Percentiles rank a stretch among this genome's conserved stretches.
Conservation (phyloP, 2,329 filamentous ascomycete genomes). For the Claviceps spartinae region DNA sequence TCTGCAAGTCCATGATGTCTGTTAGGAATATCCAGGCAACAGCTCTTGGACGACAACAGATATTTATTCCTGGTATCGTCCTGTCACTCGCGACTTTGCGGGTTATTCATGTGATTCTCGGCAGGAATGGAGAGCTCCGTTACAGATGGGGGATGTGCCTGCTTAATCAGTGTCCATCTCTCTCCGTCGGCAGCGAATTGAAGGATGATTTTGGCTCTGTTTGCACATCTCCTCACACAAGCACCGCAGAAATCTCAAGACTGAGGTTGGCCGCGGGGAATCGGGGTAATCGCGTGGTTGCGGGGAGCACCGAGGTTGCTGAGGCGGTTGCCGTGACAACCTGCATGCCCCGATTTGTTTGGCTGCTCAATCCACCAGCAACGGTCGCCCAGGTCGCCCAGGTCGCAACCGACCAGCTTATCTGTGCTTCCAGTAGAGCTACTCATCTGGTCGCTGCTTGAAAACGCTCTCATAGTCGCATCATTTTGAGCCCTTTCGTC, state of each 20-base stretch:
- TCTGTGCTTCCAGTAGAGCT: not conserved
- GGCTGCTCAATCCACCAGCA: not conserved
- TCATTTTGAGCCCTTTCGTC: not conserved
- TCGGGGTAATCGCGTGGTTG: not conserved
- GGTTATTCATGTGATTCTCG: not conserved
- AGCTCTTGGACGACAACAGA: no score
- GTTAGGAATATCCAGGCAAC: no score
- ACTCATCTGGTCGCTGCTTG: not conserved
- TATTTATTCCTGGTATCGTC: no score
- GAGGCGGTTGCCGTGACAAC: constrained; percentile 7
- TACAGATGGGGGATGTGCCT: not conserved
- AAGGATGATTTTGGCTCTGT: not conserved
- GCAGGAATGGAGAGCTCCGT: not conserved
- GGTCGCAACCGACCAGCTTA: not conserved
- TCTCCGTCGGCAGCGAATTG: not conserved
- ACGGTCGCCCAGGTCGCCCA: constrained; percentile 1
- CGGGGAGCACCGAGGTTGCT: not conserved
- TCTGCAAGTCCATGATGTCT: no score
- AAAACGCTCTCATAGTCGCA: not conserved
- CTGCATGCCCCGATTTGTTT: not conserved
- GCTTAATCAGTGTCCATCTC: not conserved
- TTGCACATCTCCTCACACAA: not conserved
- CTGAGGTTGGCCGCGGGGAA: not conserved
- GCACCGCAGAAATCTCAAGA: not conserved
- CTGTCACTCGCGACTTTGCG: not conserved